Evolutionary conservation across 805 yeast genomes (phyloP).

Genomic region (Yamadazyma phyllophila): DNA sequence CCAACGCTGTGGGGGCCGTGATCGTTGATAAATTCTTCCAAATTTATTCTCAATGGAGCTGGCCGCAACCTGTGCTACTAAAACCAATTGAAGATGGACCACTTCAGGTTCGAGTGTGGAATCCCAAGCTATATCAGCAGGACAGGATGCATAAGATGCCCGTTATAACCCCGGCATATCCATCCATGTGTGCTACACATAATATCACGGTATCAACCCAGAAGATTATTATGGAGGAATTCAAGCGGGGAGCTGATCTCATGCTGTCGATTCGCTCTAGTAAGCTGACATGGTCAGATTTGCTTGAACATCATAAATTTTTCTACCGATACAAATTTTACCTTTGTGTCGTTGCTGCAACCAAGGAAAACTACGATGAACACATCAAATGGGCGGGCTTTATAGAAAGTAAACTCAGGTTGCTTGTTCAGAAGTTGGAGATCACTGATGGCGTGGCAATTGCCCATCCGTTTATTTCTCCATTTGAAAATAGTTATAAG

Average conservation of each 20-base stretch:
- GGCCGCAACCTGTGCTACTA: conserved; percentile 97
- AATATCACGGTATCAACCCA: conserved; percentile 89
- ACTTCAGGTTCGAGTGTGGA: conserved; percentile 93
- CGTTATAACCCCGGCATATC: conserved; percentile 96
- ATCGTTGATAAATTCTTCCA: conserved; percentile 87
- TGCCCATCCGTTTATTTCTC: conserved; percentile 94
- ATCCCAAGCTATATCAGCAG: conserved; percentile 84
- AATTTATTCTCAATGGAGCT: conserved; percentile 85
- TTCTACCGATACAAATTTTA: conserved; percentile 85
- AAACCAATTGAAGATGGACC: conserved; percentile 97
- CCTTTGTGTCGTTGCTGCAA: conserved; percentile 74
- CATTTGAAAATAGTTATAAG: no score
- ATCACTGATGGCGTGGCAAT: conserved; percentile 66
- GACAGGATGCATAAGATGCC: conserved; percentile 96
- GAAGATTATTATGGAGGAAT: no score
- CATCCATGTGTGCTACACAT: conserved; percentile 99
- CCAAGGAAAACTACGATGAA: conserved; percentile 72
- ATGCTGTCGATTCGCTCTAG: no score
- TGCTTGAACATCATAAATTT: conserved; percentile 77
- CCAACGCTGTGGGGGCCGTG: conserved; percentile 91
- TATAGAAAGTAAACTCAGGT: conserved; percentile 83
- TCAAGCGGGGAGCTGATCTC: no score
- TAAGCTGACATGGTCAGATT: no score
- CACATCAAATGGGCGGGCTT: conserved; percentile 90
- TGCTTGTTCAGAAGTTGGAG: conserved; percentile 82